Conservation (phyloP, 1,139 yeast species). For the Yamadazyma epiphylla region DNA sequence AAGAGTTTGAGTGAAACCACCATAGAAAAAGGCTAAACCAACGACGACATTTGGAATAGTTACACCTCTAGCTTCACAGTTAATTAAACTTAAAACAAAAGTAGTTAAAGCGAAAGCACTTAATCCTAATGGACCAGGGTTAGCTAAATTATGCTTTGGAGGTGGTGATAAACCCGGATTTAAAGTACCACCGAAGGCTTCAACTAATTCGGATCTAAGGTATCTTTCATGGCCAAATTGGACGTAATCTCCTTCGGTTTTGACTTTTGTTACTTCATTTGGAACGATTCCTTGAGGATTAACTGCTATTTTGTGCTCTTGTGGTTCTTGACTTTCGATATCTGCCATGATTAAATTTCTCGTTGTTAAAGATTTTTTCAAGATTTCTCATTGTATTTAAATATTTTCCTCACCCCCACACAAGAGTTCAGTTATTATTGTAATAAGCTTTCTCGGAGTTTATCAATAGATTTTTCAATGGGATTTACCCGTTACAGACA, state of each 20-base stretch:
- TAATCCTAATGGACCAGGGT: conserved; percentile 86
- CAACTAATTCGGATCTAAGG: conserved; percentile 52
- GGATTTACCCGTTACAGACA: too few relatives aligned
- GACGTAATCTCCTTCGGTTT: conserved; percentile 53
- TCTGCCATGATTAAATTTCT: conserved; percentile 20
- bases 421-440: too few relatives aligned
- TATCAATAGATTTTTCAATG: too few relatives aligned
- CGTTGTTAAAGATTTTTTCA: too few relatives aligned
- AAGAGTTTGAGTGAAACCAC: conserved; percentile 70
- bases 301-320: conserved; percentile 18
- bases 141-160: conserved; percentile 71
- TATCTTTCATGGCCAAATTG: conserved; percentile 73
- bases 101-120: conserved; percentile 83
- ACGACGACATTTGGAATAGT: conserved; percentile 34
- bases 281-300: conserved; percentile 8
- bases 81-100: conserved; percentile 66
- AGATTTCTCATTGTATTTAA: too few relatives aligned
- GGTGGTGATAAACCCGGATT: conserved; percentile 64
- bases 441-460: too few relatives aligned
- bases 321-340: conserved; percentile 27
- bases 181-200: conserved; percentile 74
- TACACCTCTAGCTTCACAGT: conserved; percentile 34
- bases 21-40: conserved; percentile 80
- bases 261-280: conserved; percentile 20
- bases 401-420: too few relatives aligned